phyloP scores from a whole-genome alignment of 2,329 filamentous ascomycete species.

The Botrytis pseudocinerea region DNA sequence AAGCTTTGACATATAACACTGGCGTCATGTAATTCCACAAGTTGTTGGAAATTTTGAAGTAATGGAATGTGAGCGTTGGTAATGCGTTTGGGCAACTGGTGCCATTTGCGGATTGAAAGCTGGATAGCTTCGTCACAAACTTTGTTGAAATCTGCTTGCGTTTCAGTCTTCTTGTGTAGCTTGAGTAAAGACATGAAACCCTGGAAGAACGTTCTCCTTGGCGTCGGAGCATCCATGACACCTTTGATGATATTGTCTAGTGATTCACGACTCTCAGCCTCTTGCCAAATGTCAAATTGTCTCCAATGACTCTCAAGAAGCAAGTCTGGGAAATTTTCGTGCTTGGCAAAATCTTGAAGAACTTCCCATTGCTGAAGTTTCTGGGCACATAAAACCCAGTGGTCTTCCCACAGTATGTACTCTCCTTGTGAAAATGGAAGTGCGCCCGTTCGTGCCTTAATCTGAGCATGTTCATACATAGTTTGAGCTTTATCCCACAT shows the following conservation, averaged over 20 bases:
- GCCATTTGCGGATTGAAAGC: constrained; percentile 96
- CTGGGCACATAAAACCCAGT: constrained; percentile 96
- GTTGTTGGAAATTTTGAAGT: constrained; percentile 94
- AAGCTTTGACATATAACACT: constrained; percentile 95
- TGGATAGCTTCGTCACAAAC: constrained; percentile 97
- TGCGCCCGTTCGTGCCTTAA: constrained; percentile 95
- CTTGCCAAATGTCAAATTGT: constrained; percentile 92
- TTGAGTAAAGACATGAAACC: constrained; percentile 97
- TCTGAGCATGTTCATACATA: constrained; percentile 93
- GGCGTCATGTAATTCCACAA: constrained; percentile 96
- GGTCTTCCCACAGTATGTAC: constrained; percentile 99
- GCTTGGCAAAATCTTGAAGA: constrained; percentile 94
- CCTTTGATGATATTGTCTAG: constrained; percentile 93
- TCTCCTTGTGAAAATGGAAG: constrained; percentile 94
- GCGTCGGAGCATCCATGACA: constrained; percentile 95
- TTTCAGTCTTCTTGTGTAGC: constrained; percentile 85
- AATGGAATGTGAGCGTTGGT: constrained; percentile 95
- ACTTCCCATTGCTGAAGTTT: constrained; percentile 99
- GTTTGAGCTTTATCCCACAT: constrained; percentile 99
- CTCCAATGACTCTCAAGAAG: constrained; percentile 95
- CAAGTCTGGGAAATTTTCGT: constrained; percentile 97
- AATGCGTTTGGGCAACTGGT: constrained; percentile 90
- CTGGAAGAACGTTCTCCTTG: constrained; percentile 93
- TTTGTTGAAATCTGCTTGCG: constrained; percentile 76
- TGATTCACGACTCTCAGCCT: constrained; percentile 80